Conservation (phyloP, 2,329 filamentous ascomycete species). For the Fusarium sarcochroum region DNA sequence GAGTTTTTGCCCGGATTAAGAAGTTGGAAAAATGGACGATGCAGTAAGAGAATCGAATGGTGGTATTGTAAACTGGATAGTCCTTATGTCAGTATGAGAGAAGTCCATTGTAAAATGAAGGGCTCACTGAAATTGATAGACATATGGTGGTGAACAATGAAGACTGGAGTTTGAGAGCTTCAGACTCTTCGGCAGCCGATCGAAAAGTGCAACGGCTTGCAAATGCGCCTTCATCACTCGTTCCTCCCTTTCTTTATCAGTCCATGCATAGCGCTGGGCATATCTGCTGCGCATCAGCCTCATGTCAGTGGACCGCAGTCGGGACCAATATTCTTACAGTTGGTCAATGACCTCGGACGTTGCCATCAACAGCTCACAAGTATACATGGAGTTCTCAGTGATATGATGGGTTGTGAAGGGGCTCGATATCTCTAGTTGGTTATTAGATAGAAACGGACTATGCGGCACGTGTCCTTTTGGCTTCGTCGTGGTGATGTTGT, state of each 20-base stretch:
- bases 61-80: neutral
- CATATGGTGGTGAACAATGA: slow-evolving; percentile 16
- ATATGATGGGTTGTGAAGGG: neutral
- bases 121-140: slow-evolving; percentile 15
- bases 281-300: neutral
- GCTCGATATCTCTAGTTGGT: neutral
- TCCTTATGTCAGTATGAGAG: fast-evolving
- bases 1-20: slow-evolving; percentile 11
- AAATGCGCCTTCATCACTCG: slow-evolving; percentile 18
- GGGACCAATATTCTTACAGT: neutral
- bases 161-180: slow-evolving; percentile 13
- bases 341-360: slow-evolving; percentile 16
- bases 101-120: fast-evolving
- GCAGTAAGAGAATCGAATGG: slow-evolving; percentile 6
- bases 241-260: slow-evolving; percentile 13
- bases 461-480: neutral
- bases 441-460: neutral
- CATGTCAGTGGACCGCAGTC: no score
- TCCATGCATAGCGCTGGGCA: slow-evolving; percentile 13
- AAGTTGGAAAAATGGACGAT: slow-evolving; percentile 15
- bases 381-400: neutral
- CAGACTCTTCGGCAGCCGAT: slow-evolving; percentile 14
- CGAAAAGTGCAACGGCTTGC: slow-evolving; percentile 1
- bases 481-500: slow-evolving; percentile 12
- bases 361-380: slow-evolving; percentile 5